phyloP scores from a whole-genome alignment of 176 grass and related monocot genomes.

The Bromus sterilis region DNA sequence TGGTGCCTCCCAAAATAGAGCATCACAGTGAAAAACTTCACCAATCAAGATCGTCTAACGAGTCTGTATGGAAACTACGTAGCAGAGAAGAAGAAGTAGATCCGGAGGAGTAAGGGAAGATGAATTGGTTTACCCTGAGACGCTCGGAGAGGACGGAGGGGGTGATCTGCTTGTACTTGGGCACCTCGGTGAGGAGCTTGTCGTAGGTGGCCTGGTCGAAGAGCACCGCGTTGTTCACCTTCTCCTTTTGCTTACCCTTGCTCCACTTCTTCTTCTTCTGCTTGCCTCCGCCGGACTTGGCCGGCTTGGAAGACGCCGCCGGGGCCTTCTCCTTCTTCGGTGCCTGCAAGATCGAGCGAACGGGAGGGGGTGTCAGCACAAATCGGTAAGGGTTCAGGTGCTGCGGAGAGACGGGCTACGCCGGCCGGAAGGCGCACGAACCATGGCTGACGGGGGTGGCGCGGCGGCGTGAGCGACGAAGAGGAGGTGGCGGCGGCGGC shows the following conservation, averaged over 20 bases:
- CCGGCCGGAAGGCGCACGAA: background rate
- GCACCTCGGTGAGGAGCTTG: conserved; percentile 36
- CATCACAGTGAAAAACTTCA: no score
- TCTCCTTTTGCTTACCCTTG: conserved; percentile 60
- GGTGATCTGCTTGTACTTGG: conserved; percentile 48
- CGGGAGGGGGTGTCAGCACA: background rate
- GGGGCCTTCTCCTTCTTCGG: conserved; percentile 55
- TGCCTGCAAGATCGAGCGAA: conserved; percentile 7
- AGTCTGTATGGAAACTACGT: background rate
- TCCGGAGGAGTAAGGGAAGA: background rate
- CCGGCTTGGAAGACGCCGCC: conserved; percentile 47
- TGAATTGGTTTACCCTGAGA: conserved; percentile 30
- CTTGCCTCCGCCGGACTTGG: conserved; percentile 51
- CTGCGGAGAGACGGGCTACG: background rate
- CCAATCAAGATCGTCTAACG: no score
- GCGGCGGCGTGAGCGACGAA: background rate
- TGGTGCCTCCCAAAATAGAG: no score
- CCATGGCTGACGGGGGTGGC: background rate
- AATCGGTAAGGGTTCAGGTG: no score
- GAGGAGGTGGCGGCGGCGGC: background rate
- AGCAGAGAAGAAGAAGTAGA: background rate
- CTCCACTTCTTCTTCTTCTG: conserved; percentile 68
- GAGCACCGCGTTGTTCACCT: conserved; percentile 48
- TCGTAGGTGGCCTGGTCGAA: conserved; percentile 54
- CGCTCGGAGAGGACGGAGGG: conserved; percentile 42